phyloP scores from a whole-genome alignment of 2,329 filamentous ascomycete species.

The Phaeosphaeriaceae sp. region DNA sequence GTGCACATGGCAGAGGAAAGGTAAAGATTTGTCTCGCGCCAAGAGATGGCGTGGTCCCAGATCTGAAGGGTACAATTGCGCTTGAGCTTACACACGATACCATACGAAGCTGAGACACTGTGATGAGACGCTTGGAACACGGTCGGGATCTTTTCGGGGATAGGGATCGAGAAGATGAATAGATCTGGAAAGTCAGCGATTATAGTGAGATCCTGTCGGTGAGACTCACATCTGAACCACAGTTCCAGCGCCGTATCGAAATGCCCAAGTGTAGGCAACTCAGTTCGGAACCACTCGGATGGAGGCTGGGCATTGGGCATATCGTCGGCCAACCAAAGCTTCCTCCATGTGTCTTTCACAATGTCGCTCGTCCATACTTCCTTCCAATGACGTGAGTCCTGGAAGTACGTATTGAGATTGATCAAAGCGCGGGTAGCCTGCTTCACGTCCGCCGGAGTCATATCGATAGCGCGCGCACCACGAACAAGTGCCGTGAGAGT shows the following conservation, averaged over 20 bases:
- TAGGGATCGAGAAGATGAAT: constrained; percentile 65
- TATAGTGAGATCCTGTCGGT: neutral
- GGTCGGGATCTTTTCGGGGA: constrained; percentile 63
- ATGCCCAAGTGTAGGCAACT: constrained; percentile 55
- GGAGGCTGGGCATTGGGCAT: constrained; percentile 51
- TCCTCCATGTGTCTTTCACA: constrained; percentile 56
- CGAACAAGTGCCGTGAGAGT: constrained; percentile 50
- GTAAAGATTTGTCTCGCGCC: constrained; percentile 60
- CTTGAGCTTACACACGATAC: constrained; percentile 68
- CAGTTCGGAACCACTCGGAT: constrained; percentile 55
- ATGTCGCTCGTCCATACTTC: constrained; percentile 56
- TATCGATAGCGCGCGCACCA: constrained; percentile 48
- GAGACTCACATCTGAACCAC: constrained; percentile 53
- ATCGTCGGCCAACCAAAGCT: constrained; percentile 55
- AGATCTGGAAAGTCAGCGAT: constrained; percentile 42
- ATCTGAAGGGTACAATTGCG: constrained; percentile 66
- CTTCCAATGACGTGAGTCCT: constrained; percentile 54
- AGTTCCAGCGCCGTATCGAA: constrained; percentile 56
- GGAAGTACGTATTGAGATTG: constrained; percentile 55
- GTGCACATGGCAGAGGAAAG: constrained; percentile 51
- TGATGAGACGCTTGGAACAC: constrained; percentile 71
- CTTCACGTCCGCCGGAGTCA: constrained; percentile 48
- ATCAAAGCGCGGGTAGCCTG: constrained; percentile 51
- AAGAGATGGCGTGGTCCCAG: constrained; percentile 70
- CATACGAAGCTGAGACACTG: constrained; percentile 66